Evolutionary conservation across 1,284 basidiomycete genomes (phyloP), one percentile per base, ranked within the genome.

Genomic region (Ganoderma meredithae): DNA sequence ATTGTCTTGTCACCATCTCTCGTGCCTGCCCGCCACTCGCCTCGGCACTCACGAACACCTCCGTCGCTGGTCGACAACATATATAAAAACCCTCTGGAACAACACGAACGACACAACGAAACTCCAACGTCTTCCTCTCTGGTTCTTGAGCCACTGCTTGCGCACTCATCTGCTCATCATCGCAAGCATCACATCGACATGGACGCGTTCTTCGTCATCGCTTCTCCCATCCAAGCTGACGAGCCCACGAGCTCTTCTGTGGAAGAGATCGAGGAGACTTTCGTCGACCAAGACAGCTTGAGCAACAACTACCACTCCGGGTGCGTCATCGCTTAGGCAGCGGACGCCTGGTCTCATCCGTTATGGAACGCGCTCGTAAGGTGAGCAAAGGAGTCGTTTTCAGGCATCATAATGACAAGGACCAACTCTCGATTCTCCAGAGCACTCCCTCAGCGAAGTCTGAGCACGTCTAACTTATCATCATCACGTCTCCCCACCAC

Each of bases 151-250:
- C 70, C 66, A 61, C 64, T 58, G 36, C 53, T 49, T 40, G 52
- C 44, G 60, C 62, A 58, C 61, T 63, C 61, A 43, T 56, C 43
- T 49, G n/a, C 61, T 19, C 22, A 43, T 40, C 19, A 19, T 39
- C 61, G 31, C 60, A 43, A 60, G 60, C 60, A 62, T 27, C 40
- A 44, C 40, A 19, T 31, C 25, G 65, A 63, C 62, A 72, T 72
- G 71, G 71, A 72, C 67, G 71, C 69, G 13, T 72, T 72, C 63
- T 72, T 72, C 71, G 62, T 65, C 69, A 70, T 72, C 67, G 69
- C 71, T 52, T 22, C 71, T 36, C 67, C 71, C 62, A 63, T 72
- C 22, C 71, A 69, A 52, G 67, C 60, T 39, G 71, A 72, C 59
- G 69, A 70, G 27, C 56, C 67, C 55, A 52, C 53, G 62, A 59